phyloP scores from a whole-genome alignment of 108 stramenopile genomes.

The Skeletonema grethae region DNA sequence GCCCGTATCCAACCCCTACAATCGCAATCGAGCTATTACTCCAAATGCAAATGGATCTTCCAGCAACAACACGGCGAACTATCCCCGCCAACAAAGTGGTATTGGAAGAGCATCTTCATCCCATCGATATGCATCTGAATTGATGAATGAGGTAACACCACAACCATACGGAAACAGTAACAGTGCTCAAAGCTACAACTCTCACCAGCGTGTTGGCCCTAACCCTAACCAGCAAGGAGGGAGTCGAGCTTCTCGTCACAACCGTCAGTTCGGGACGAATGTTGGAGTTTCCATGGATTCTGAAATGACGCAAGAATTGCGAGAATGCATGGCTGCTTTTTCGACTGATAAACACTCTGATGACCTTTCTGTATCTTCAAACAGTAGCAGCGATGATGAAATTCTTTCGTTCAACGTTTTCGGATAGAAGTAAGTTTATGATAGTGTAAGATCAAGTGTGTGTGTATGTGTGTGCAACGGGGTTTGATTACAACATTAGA shows the following conservation, averaged over 20 bases:
- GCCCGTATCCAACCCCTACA: conserved; percentile 50
- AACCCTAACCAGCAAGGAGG: background rate
- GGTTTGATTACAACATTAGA: conserved; percentile 4
- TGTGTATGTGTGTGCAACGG: background rate
- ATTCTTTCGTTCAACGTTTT: conserved; percentile 39
- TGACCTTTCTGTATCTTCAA: conserved; percentile 10
- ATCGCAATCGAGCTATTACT: conserved; percentile 29
- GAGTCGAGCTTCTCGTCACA: conserved; percentile 20
- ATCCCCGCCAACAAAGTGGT: background rate
- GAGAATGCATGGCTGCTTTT: background rate
- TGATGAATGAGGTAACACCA: conserved; percentile 16
- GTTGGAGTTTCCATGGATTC: conserved; percentile 26
- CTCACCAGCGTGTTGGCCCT: background rate
- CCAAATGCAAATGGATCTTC: conserved; percentile 13
- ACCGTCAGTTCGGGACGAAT: conserved; percentile 47
- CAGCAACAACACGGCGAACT: conserved; percentile 2
- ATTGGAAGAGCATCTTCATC: background rate
- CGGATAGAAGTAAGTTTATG: conserved; percentile 17
- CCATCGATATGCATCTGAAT: conserved; percentile 25
- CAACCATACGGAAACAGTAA: background rate
- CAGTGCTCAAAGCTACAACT: background rate
- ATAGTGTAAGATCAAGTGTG: background rate
- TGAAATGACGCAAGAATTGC: conserved; percentile 5
- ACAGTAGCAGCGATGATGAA: conserved; percentile 36
- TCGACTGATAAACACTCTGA: background rate